Conservation (phyloP, 805 yeast species). For the Naumovozyma dairenensis region DNA sequence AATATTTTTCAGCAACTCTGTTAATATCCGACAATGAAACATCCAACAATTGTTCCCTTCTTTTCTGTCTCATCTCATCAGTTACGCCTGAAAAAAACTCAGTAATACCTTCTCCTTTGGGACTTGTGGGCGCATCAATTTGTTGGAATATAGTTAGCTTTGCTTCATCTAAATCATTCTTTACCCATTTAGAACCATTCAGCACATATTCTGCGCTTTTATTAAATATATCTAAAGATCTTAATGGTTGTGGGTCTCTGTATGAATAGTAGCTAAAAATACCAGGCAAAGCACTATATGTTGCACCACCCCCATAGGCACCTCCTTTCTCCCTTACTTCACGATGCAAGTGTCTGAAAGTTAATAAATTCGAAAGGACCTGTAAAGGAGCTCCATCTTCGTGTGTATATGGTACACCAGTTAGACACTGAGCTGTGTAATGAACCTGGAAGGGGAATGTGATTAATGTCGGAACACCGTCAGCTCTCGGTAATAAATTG, state of each 20-base stretch:
- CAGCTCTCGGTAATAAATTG: neutral
- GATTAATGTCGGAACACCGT: slow-evolving; percentile 36
- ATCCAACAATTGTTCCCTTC: slow-evolving; percentile 66
- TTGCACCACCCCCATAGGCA: slow-evolving; percentile 95
- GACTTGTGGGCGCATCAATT: slow-evolving; percentile 81
- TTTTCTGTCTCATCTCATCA: slow-evolving; percentile 66
- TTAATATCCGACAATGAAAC: slow-evolving; percentile 54
- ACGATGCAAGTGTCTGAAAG: slow-evolving; percentile 76
- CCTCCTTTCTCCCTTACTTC: slow-evolving; percentile 94
- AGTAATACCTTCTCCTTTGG: slow-evolving; percentile 64
- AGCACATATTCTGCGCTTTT: slow-evolving; percentile 42
- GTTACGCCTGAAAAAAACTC: slow-evolving; percentile 60
- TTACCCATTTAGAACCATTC: slow-evolving; percentile 41
- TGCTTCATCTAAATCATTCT: slow-evolving; percentile 71
- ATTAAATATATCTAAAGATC: slow-evolving; percentile 53
- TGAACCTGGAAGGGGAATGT: slow-evolving; percentile 83
- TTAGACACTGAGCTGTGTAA: slow-evolving; percentile 52
- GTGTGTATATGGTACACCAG: slow-evolving; percentile 58
- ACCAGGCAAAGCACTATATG: slow-evolving; percentile 74
- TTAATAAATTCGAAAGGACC: slow-evolving; percentile 66
- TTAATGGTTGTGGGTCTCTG: slow-evolving; percentile 81
- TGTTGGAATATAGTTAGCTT: slow-evolving; percentile 85
- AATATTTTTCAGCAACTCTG: slow-evolving; percentile 57
- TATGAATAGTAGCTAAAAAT: slow-evolving; percentile 76
- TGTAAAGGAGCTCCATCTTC: slow-evolving; percentile 81